phyloP scores from a whole-genome alignment of 2,329 filamentous ascomycete genomes.

The Nannizzia gypsea region DNA sequence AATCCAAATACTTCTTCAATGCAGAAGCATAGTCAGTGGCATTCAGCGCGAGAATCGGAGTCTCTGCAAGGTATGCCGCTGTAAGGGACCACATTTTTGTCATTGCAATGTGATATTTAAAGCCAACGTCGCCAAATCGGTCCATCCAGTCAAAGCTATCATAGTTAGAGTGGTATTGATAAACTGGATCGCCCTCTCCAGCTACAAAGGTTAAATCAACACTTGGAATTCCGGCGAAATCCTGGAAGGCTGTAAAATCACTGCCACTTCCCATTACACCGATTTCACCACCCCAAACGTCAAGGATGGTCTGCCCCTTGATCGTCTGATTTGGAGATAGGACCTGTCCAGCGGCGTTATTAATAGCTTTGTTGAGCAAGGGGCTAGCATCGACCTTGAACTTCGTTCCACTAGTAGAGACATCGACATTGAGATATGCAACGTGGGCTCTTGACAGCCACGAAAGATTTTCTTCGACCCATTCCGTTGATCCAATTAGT shows the following conservation, averaged over 20 bases:
- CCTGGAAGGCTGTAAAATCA: conserved; percentile 65
- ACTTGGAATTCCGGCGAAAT: conserved; percentile 55
- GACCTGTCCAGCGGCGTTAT: conserved; percentile 52
- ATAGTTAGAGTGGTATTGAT: conserved; percentile 76
- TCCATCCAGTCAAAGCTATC: conserved; percentile 80
- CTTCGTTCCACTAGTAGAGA: conserved; percentile 53
- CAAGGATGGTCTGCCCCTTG: conserved; percentile 55
- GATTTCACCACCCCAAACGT: conserved; percentile 54
- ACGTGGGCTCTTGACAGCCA: conserved; percentile 65
- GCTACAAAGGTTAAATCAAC: conserved; percentile 51
- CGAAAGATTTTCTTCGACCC: conserved; percentile 79
- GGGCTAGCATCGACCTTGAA: conserved; percentile 60
- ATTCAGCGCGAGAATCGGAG: conserved; percentile 51
- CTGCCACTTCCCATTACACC: conserved; percentile 59
- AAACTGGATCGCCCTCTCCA: conserved; percentile 38
- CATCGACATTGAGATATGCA: conserved; percentile 78
- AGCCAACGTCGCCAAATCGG: conserved; percentile 56
- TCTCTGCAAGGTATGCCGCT: conserved; percentile 50
- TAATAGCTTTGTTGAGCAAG: conserved; percentile 60
- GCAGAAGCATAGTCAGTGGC: conserved; percentile 53
- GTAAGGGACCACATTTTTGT: conserved; percentile 54
- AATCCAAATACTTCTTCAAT: conserved; percentile 36
- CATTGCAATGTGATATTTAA: conserved; percentile 50
- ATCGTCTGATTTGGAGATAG: conserved; percentile 63
- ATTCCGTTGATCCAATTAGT: conserved; percentile 76